phyloP scores from a whole-genome alignment of 2,329 filamentous ascomycete species.

The Stylonectria norvegica region DNA sequence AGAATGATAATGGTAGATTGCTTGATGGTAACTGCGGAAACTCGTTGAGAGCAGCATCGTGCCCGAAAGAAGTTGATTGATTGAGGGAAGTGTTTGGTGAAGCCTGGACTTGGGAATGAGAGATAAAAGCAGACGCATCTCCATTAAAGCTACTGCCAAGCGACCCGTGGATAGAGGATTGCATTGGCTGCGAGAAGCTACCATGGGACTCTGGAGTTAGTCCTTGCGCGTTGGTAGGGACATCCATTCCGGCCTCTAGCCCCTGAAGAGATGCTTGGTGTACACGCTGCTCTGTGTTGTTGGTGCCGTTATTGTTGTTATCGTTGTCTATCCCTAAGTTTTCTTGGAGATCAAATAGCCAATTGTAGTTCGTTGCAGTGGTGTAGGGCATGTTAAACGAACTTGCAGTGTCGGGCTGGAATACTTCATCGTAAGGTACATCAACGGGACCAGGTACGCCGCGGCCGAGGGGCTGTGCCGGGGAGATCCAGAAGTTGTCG shows the following conservation, averaged over 20 bases:
- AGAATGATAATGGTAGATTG: not conserved
- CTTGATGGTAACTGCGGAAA: not conserved
- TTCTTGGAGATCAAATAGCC: conserved; percentile 53
- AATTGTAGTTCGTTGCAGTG: conserved; percentile 60
- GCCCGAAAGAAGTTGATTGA: too few relatives aligned
- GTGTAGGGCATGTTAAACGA: conserved; percentile 65
- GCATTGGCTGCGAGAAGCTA: not conserved
- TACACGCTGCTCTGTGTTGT: not conserved
- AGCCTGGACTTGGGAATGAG: too few relatives aligned
- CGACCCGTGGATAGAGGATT: not conserved
- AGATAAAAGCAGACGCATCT: too few relatives aligned
- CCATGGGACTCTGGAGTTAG: not conserved
- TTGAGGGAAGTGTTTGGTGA: too few relatives aligned
- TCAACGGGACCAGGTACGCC: conserved; percentile 4
- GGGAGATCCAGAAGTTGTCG: not conserved
- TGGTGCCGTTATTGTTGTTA: not conserved
- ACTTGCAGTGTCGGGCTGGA: conserved; percentile 59
- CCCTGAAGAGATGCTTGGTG: not conserved
- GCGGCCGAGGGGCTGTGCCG: not conserved
- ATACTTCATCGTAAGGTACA: conserved; percentile 48
- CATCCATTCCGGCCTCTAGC: not conserved
- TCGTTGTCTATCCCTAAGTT: not conserved
- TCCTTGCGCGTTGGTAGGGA: not conserved
- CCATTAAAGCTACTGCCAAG: too few relatives aligned
- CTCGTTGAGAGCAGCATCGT: too few relatives aligned